Evolutionary conservation across 73 alveolate genomes (phyloP).

Genomic region (Paramecium sonneborni): DNA sequence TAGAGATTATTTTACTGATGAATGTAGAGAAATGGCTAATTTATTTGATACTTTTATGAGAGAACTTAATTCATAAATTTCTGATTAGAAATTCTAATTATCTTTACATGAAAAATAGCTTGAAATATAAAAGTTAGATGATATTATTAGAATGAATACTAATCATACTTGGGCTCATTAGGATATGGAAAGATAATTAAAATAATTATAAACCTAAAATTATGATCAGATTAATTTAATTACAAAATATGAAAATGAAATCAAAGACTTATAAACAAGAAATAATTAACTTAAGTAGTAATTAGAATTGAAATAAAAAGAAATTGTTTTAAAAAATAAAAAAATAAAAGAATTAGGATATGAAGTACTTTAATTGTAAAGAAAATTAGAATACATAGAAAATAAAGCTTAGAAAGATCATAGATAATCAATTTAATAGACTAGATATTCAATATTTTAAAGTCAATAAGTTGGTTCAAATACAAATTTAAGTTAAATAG

Average conservation of each 20-base stretch:
- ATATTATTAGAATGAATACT: neutral
- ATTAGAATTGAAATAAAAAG: neutral
- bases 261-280: neutral
- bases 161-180: slow-evolving; percentile 14
- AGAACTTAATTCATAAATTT: neutral
- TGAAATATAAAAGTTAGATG: slow-evolving; percentile 25
- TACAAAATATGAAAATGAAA: neutral
- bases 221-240: neutral
- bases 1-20: neutral
- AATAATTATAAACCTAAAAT: neutral
- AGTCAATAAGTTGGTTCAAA: neutral
- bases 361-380: slow-evolving; percentile 13
- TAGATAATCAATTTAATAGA: neutral
- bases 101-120: neutral
- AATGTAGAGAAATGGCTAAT: slow-evolving; percentile 14
- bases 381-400: slow-evolving; percentile 7
- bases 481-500: neutral
- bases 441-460: neutral
- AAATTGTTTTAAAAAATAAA: neutral
- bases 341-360: slow-evolving; percentile 1
- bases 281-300: neutral
- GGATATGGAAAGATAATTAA: neutral
- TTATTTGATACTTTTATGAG: slow-evolving; percentile 32
- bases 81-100: neutral
- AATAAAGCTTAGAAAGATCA: slow-evolving; percentile 19